Evolutionary conservation across 2,329 filamentous ascomycete genomes (phyloP), one percentile per base, ranked within the genome.

Genomic region (Aspergillus cejpii): DNA sequence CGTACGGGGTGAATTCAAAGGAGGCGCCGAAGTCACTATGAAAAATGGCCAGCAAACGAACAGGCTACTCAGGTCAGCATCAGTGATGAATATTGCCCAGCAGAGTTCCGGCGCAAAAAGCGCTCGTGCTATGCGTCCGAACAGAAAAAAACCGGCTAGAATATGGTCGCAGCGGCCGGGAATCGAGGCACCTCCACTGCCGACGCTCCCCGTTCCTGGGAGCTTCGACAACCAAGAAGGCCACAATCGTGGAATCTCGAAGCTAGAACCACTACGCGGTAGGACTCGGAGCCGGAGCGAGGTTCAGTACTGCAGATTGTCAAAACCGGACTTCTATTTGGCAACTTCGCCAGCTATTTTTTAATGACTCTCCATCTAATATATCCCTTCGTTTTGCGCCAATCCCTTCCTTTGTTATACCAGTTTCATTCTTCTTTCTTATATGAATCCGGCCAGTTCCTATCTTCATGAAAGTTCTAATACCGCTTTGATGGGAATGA

Each of bases 231-330:
- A 17, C 10, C 17, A 15, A 45, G 6, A 15, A 27, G 12, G 43
- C 33, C 19, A 33, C 37, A 15, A 41, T 23, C 8, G 21, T 7
- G 41, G 41, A 24, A 36, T 39, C 2, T 21, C 14, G 19, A n/a
- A 31, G 2, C 20, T 43, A 24, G 56, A 60, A n/a, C 12, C 39
- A 17, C 34, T 41, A 15, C 55, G 61, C 41, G 59, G 57, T 26
- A 51, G 59, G 8, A 39, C 52, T 37, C 53, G 56, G 29, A 60
- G 46, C 36, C 56, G 58, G 19, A 58, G 48, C 38, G 56, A 57
- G 15, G 45, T 49, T 26, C 52, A 52, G 21, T 52, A 48, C 26
- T 47, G 49, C 15, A 51, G 40, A 39, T 41, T 55, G 39, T 50
- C 51, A 5, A 57, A 56, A 34, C 34, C 43, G 48, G 47, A 51